Conservation (phyloP, 2,329 filamentous ascomycete species). For the Calonectria pauciramosa region DNA sequence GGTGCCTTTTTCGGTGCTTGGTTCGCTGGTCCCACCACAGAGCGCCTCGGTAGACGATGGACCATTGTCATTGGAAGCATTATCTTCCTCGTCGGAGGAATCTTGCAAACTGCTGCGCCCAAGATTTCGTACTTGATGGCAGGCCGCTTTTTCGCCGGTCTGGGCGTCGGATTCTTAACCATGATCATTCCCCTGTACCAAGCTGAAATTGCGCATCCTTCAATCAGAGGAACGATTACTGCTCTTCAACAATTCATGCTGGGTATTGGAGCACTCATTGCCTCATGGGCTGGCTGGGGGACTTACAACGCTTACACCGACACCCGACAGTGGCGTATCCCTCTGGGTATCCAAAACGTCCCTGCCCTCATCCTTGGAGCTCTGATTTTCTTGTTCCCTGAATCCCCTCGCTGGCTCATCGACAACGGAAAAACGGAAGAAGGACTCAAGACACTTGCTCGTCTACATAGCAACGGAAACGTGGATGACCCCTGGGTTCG, state of each 20-base stretch:
- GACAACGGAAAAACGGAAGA: constrained; percentile 74
- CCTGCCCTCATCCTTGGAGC: constrained; percentile 74
- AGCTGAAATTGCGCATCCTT: constrained; percentile 82
- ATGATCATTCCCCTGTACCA: constrained; percentile 74
- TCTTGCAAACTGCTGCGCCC: constrained; percentile 77
- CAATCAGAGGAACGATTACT: constrained; percentile 75
- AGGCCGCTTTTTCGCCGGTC: constrained; percentile 77
- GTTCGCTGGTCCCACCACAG: constrained; percentile 45
- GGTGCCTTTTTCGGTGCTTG: constrained; percentile 31
- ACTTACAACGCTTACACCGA: constrained; percentile 47
- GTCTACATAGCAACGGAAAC: constrained; percentile 77
- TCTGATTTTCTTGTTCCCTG: constrained; percentile 78
- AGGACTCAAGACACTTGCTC: constrained; percentile 75
- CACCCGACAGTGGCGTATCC: constrained; percentile 49
- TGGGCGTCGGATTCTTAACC: constrained; percentile 62
- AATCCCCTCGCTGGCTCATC: constrained; percentile 82
- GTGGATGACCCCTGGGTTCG: constrained; percentile 76
- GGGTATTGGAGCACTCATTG: constrained; percentile 79
- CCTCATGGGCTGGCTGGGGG: constrained; percentile 78
- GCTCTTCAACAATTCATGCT: constrained; percentile 86
- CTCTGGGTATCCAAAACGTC: constrained; percentile 75
- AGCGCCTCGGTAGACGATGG: constrained; percentile 74
- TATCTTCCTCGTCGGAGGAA: constrained; percentile 79
- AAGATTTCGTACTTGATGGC: constrained; percentile 74
- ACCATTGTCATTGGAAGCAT: constrained; percentile 79